Evolutionary conservation across 495 filamentous ascomycete genomes (phyloP), one percentile per base, ranked within the genome.

Genomic region (Neurospora sp.): DNA sequence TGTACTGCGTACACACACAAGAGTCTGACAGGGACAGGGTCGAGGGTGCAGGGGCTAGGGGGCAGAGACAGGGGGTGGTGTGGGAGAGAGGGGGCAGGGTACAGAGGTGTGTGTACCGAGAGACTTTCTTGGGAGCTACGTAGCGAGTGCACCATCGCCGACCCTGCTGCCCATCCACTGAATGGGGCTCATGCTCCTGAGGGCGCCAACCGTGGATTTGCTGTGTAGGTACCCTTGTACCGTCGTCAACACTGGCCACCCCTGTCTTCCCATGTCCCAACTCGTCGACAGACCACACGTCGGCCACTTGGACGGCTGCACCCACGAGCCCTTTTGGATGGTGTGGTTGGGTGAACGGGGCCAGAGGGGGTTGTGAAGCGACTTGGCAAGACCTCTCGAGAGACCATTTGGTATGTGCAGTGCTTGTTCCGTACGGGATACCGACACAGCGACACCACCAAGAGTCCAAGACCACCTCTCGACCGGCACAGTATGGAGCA

Each of bases 1-100:
- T 76, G 78, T 76, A 78, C 41, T 73, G 74, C 48, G 11, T 59
- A 74, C 73, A 66, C 42, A 69, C 46, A 31, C 69, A 12, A 8
- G 42, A 31, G 69, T 73, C 42, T 72, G 69, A 69, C 75, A 73
- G 69, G 74, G 78, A 69, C 38, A 41, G 41, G 59, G 70, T 66
- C 48, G 62, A 39, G 39, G 48, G 72, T 62, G 73, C 69, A 71
- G 73, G 73, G 73, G 72, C 72, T 76, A 69, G 72, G 54, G 54
- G 54, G 27, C 54, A 66, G 54, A 66, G 54, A 66, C 54, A 66
- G 54, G 54, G 54, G 54, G 27, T 66, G 27, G 54, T 66, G 54
- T 35, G 27, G 54, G 54, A 35, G 54, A 66, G 54, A 62, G 54
- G 54, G 54, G 54, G 54, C 54, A 66, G 54, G 54, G 54, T 66